Conservation (phyloP, 1,139 yeast species). For the Zygoascus meyerae region DNA sequence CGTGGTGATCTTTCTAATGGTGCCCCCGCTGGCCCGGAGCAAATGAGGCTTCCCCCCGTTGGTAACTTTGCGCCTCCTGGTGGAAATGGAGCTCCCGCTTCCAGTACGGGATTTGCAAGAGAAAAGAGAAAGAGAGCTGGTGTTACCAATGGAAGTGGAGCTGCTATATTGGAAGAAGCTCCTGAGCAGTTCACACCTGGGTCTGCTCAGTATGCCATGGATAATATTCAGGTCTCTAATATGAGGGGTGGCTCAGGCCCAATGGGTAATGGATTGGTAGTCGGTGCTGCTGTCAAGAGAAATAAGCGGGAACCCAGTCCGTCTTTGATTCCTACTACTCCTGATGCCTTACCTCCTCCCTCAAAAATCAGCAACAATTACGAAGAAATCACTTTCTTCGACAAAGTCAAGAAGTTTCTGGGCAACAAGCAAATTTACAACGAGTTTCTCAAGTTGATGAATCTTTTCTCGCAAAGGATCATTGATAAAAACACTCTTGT, state of each 20-base stretch:
- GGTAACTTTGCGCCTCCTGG: conserved; percentile 87
- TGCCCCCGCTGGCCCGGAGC: conserved; percentile 17
- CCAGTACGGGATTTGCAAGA: conserved; percentile 10
- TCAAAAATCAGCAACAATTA: conserved; percentile 51
- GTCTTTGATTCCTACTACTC: conserved; percentile 74
- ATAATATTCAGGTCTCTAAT: conserved; percentile 36
- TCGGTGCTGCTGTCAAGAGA: conserved; percentile 26
- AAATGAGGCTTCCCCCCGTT: conserved; percentile 77
- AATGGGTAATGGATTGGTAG: conserved; percentile 36
- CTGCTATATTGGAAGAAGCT: conserved; percentile 1
- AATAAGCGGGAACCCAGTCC: conserved; percentile 44
- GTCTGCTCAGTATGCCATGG: conserved; percentile 19
- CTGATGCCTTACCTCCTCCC: conserved; percentile 68
- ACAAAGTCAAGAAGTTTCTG: conserved; percentile 82
- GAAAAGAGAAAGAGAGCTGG: conserved; percentile 17
- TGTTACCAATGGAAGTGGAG: conserved; percentile 8
- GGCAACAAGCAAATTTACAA: conserved; percentile 87
- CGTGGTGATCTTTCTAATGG: conserved; percentile 15
- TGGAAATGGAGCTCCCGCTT: conserved; percentile 5
- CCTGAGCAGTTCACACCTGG: conserved; percentile 14
- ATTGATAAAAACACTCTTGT: conserved; percentile 78
- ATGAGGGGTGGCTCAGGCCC: conserved; percentile 28
- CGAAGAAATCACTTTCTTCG: conserved; percentile 87
- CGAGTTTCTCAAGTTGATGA: conserved; percentile 82
- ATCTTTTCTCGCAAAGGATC: conserved; percentile 82